Conservation (phyloP, 208 protist genomes). For the Wallacemonas sp. region DNA sequence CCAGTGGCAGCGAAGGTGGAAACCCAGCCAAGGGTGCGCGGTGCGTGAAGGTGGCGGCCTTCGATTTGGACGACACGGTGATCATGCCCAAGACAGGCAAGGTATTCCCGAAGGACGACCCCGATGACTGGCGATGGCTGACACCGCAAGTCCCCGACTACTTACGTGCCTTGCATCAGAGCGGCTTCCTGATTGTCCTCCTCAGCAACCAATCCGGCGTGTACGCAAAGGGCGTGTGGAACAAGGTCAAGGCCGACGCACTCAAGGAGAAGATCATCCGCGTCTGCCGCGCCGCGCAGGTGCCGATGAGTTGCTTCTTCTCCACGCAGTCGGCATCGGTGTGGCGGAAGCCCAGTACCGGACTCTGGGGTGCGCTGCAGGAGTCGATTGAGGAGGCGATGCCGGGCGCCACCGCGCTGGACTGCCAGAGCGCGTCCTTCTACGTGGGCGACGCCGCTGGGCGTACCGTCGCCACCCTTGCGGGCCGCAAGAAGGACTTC, state of each 20-base stretch:
- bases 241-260: conserved; percentile 52
- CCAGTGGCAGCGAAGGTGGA: background rate
- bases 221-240: conserved; percentile 43
- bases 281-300: conserved; percentile 30
- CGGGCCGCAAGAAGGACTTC: conserved; percentile 90
- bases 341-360: conserved; percentile 88
- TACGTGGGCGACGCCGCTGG: conserved; percentile 95
- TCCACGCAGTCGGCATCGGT: conserved; percentile 61
- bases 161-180: conserved; percentile 49
- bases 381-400: conserved; percentile 32
- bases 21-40: background rate
- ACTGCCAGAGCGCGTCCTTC: conserved; percentile 54
- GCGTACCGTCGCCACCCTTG: conserved; percentile 46
- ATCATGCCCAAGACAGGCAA: conserved; percentile 55
- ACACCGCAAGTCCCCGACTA: conserved; percentile 35
- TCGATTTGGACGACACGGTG: conserved; percentile 83
- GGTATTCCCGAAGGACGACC: conserved; percentile 61
- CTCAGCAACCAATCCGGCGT: conserved; percentile 94
- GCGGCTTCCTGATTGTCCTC: conserved; percentile 85
- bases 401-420: background rate
- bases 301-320: conserved; percentile 82
- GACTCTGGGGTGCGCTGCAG: conserved; percentile 86
- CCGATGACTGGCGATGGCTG: conserved; percentile 71
- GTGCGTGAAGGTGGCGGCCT: conserved; percentile 56
- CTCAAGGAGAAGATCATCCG: conserved; percentile 52